Conservation (phyloP, 75 land plant genomes). For the Sequoia sempervirens region DNA sequence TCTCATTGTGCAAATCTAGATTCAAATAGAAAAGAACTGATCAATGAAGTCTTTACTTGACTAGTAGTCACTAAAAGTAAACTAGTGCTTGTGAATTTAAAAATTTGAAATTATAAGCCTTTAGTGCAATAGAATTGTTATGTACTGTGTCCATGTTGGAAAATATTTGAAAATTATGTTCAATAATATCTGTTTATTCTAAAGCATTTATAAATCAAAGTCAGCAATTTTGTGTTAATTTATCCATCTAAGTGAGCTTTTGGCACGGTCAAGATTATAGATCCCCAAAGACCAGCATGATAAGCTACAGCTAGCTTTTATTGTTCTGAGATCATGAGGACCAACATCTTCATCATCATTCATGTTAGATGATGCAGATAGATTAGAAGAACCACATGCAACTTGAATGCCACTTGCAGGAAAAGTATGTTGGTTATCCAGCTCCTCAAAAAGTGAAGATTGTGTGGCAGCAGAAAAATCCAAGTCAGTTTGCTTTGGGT, state of each 20-base stretch:
- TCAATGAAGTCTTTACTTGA: background rate
- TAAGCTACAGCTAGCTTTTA: background rate
- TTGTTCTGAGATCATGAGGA: background rate
- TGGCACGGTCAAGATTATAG: background rate
- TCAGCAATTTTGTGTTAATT: background rate
- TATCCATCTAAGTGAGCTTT: background rate
- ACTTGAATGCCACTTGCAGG: too few relatives aligned
- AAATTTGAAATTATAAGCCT: background rate
- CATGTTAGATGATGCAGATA: too few relatives aligned
- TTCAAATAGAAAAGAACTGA: background rate
- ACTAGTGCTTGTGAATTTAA: background rate
- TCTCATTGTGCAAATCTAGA: background rate
- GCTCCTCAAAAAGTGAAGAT: too few relatives aligned
- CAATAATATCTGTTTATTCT: background rate
- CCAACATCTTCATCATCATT: too few relatives aligned
- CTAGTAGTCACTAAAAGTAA: background rate
- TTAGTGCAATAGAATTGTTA: background rate
- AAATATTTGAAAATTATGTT: background rate
- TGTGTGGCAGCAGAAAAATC: too few relatives aligned
- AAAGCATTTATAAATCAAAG: background rate
- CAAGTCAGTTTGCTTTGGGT: too few relatives aligned
- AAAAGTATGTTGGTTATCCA: too few relatives aligned
- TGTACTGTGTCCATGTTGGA: background rate
- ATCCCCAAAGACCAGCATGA: background rate
- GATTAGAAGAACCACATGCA: too few relatives aligned